Conservation (phyloP, 495 filamentous ascomycete genomes). For the Xylaria telfairii region DNA sequence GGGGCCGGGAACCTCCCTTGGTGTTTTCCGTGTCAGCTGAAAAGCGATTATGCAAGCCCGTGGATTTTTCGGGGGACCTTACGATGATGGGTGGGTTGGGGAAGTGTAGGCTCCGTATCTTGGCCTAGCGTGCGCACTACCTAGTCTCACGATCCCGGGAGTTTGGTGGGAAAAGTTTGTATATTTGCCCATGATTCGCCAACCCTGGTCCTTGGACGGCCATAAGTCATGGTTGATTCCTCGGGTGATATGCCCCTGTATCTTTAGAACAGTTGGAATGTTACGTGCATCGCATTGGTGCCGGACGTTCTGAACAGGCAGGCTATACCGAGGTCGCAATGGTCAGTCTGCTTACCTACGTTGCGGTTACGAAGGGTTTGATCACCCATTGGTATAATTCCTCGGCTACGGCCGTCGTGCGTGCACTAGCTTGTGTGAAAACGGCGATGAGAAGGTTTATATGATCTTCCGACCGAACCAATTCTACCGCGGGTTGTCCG, state of each 20-base stretch:
- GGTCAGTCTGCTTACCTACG: background rate
- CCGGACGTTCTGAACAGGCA: background rate
- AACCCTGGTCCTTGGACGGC: background rate
- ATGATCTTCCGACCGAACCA: background rate
- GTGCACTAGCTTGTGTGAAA: background rate
- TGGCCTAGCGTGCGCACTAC: background rate
- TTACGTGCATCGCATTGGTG: background rate
- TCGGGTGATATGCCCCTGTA: background rate
- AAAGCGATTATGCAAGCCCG: constrained; percentile 1
- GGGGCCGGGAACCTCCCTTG: background rate
- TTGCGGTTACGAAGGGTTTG: constrained; percentile 2
- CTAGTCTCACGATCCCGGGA: background rate
- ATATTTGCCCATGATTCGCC: background rate
- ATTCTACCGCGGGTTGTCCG: background rate
- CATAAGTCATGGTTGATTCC: background rate
- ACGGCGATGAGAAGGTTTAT: background rate
- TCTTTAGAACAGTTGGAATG: background rate
- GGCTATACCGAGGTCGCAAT: background rate
- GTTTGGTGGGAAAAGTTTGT: background rate
- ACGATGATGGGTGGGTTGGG: constrained; percentile 2
- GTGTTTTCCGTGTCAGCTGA: background rate
- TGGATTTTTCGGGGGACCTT: background rate
- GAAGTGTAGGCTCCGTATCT: background rate
- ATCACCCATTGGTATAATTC: background rate
- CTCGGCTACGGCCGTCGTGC: background rate